Percentiles rank a stretch among this genome's conserved stretches.
Evolutionary conservation across 2,329 filamentous ascomycete species (phyloP).

Genomic region (Fusarium cyanostomum): DNA sequence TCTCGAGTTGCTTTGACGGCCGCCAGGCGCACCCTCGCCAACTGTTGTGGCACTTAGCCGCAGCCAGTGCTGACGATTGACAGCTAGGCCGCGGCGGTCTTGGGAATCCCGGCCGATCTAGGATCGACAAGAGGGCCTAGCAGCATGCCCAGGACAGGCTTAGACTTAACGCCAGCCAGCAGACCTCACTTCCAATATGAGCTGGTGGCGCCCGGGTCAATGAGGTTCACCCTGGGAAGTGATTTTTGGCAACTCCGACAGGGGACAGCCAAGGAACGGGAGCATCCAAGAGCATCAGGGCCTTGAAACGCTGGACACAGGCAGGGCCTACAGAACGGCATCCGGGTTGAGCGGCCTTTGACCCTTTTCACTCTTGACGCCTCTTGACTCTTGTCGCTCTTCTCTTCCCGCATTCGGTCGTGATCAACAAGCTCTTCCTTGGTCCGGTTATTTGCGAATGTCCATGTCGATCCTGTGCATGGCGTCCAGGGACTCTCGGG

Average conservation of each 20-base stretch:
- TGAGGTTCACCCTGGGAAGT: conserved; percentile 22
- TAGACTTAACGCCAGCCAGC: conserved; percentile 9
- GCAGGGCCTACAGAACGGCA: conserved; percentile 29
- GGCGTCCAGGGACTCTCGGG: neutral
- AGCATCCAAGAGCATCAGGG: conserved; percentile 20
- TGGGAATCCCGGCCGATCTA: conserved; percentile 37
- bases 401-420: neutral
- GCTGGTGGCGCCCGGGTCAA: conserved; percentile 16
- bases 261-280: conserved; percentile 22
- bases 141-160: conserved; percentile 21
- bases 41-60: conserved; percentile 32
- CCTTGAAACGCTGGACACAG: conserved; percentile 37
- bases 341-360: conserved; percentile 25
- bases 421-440: conserved; percentile 2
- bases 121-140: conserved; percentile 38
- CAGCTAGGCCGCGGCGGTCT: conserved; percentile 32
- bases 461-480: conserved; percentile 6
- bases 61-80: conserved; percentile 39
- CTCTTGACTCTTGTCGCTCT: neutral
- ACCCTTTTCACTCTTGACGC: neutral
- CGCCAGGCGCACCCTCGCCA: conserved; percentile 23
- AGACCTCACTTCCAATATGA: conserved; percentile 9
- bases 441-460: neutral
- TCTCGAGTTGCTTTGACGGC: conserved; percentile 35
- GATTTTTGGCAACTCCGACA: conserved; percentile 29